Conservation (phyloP, 495 filamentous ascomycete species). For the Chaetomium fimeti region DNA sequence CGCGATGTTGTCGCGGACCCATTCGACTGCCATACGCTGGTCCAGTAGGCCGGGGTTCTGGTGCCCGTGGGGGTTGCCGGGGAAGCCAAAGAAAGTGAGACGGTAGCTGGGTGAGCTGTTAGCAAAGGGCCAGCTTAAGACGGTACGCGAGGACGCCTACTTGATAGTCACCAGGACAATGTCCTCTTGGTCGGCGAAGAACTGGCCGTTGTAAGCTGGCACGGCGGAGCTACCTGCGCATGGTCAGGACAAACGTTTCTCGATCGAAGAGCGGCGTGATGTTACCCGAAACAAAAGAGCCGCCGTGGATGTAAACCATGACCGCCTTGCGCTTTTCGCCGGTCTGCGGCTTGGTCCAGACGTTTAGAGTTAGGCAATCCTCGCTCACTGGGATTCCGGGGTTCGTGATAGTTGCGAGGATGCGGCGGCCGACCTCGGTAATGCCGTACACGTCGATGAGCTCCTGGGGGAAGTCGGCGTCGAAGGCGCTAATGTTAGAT, state of each 20-base stretch:
- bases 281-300: slow-evolving; percentile 33
- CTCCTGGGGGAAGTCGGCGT: slow-evolving; percentile 5
- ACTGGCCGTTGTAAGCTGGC: slow-evolving; percentile 11
- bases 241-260: neutral
- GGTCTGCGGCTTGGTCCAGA: slow-evolving; percentile 43
- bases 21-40: slow-evolving; percentile 53
- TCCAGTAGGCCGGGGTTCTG: slow-evolving; percentile 57
- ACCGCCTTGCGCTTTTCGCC: slow-evolving; percentile 28
- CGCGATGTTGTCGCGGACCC: slow-evolving; percentile 54
- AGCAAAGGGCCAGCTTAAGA: too few species aligned
- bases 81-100: slow-evolving; percentile 59
- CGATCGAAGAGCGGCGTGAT: slow-evolving; percentile 27
- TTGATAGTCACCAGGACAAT: slow-evolving; percentile 15
- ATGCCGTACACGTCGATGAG: slow-evolving; percentile 9
- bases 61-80: slow-evolving; percentile 31
- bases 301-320: slow-evolving; percentile 34
- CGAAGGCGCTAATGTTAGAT: slow-evolving; percentile 7
- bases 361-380: slow-evolving; percentile 55
- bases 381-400: slow-evolving; percentile 37
- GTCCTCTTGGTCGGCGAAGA: slow-evolving; percentile 16
- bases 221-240: slow-evolving; percentile 10
- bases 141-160: neutral
- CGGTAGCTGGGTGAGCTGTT: slow-evolving; percentile 49
- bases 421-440: slow-evolving; percentile 7
- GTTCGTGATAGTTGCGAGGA: slow-evolving; percentile 5